Percentiles rank a stretch among this genome's conserved stretches.
These are phyloP conservation scores for Coriolopsis trogii DNA, from an alignment of 1,284 basidiomycete species.

Conservation along the genomic window DNA sequence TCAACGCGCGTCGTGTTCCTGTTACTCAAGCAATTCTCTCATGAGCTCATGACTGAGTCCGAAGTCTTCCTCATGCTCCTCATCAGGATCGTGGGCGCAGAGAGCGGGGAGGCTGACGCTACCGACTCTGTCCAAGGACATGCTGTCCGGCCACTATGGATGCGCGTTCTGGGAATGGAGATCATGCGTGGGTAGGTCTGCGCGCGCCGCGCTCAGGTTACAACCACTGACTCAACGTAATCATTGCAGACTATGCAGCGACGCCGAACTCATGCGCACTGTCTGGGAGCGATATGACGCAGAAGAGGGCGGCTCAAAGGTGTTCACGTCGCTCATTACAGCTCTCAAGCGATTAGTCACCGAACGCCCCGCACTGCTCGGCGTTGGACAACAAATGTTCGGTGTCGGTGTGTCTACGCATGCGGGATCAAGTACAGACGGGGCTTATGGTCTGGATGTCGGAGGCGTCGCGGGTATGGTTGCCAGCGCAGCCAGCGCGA, in stretches of 20 bases:
- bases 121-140: conserved; percentile 33
- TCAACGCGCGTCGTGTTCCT: conserved; percentile 93
- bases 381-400: conserved; percentile 77
- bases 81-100: conserved; percentile 78
- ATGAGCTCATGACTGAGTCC: conserved; percentile 77
- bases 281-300: conserved; percentile 86
- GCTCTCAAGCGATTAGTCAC: conserved; percentile 84
- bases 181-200: conserved; percentile 77
- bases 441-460: conserved; percentile 56
- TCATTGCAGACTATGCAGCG: conserved; percentile 71
- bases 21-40: conserved; percentile 89
- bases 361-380: conserved; percentile 84
- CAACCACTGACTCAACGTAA: conserved; percentile 3
- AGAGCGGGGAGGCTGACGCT: conserved; percentile 39
- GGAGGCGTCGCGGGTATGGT: conserved; percentile 84
- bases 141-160: conserved; percentile 72
- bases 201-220: not conserved
- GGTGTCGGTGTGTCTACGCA: conserved; percentile 66
- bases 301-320: conserved; percentile 60
- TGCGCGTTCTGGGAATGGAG: conserved; percentile 89
- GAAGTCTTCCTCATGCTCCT: conserved; percentile 86
- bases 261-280: conserved; percentile 78
- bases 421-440: conserved; percentile 32
- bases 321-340: conserved; percentile 81
- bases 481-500: conserved; percentile 80